Evolutionary conservation across 1,284 basidiomycete species (phyloP).

Genomic region (Rhodotorula sp.): DNA sequence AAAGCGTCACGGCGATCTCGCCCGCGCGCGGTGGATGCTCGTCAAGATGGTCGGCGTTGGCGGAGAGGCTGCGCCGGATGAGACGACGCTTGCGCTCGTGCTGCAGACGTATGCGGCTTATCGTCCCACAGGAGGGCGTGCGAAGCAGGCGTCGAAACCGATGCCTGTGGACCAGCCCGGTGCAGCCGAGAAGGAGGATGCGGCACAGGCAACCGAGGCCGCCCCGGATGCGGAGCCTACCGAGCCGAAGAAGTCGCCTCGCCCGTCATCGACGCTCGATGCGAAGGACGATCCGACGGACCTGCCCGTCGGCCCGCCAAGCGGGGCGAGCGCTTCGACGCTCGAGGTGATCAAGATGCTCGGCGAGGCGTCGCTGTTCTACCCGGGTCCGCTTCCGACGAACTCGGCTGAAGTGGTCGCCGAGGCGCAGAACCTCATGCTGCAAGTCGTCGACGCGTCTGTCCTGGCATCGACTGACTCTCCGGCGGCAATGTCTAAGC

Average conservation of each 20-base stretch:
- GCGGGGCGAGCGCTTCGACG: not conserved
- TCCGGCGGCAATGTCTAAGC: rapidly evolving
- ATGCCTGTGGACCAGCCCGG: slow-evolving; percentile 11
- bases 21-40: slow-evolving; percentile 83
- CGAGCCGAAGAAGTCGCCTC: not conserved
- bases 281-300: slow-evolving; percentile 18
- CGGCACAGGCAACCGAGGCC: not conserved
- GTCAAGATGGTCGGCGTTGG: slow-evolving; percentile 65
- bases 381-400: slow-evolving; percentile 59
- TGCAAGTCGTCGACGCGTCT: slow-evolving; percentile 58
- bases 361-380: slow-evolving; percentile 35
- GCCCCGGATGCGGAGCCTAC: too few species aligned
- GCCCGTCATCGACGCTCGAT: slow-evolving; percentile 5
- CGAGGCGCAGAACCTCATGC: slow-evolving; percentile 72
- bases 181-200: not conserved
- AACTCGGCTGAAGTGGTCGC: slow-evolving; percentile 69
- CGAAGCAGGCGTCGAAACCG: slow-evolving; percentile 17
- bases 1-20: slow-evolving; percentile 79
- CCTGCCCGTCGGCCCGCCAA: not conserved
- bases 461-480: slow-evolving; percentile 14
- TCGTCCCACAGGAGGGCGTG: slow-evolving; percentile 54
- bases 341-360: slow-evolving; percentile 31
- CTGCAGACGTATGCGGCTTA: slow-evolving; percentile 88
- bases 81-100: slow-evolving; percentile 75
- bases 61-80: slow-evolving; percentile 58